phyloP scores from a whole-genome alignment of 495 filamentous ascomycete genomes.

The Penicillium chermesinum region DNA sequence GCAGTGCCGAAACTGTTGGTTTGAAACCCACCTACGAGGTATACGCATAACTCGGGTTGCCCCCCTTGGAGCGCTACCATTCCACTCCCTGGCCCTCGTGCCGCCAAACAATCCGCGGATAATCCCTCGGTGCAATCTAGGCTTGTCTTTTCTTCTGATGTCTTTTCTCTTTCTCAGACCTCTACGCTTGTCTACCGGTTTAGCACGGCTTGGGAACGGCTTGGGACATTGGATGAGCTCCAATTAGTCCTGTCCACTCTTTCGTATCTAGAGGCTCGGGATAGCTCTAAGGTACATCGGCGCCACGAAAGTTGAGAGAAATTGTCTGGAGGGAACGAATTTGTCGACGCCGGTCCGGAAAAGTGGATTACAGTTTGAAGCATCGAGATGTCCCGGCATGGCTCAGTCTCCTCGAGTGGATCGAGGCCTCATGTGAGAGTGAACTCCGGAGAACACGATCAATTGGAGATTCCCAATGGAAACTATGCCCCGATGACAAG shows the following conservation, averaged over 20 bases:
- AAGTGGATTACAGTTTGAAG: background rate
- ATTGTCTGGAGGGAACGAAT: background rate
- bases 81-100: constrained; percentile 20
- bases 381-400: background rate
- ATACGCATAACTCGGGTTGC: constrained; percentile 25
- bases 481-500: constrained; percentile 18
- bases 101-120: constrained; percentile 25
- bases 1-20: no score
- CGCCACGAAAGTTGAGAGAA: background rate
- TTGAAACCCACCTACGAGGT: background rate
- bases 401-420: constrained; percentile 8
- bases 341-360: no score
- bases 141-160: constrained; percentile 19
- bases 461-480: constrained; percentile 34
- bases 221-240: constrained; percentile 24
- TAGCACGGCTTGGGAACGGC: constrained; percentile 9
- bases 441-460: constrained; percentile 53
- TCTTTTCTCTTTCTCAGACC: constrained; percentile 9
- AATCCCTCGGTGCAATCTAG: constrained; percentile 23
- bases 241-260: constrained; percentile 27
- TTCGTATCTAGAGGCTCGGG: constrained; percentile 15
- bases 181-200: constrained; percentile 13
- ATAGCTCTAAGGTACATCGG: background rate
- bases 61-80: constrained; percentile 22
- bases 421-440: constrained; percentile 50